Evolutionary conservation across 2,329 filamentous ascomycete genomes (phyloP), one percentile per base, ranked within the genome.

Genomic region (Colletotrichum incanum): DNA sequence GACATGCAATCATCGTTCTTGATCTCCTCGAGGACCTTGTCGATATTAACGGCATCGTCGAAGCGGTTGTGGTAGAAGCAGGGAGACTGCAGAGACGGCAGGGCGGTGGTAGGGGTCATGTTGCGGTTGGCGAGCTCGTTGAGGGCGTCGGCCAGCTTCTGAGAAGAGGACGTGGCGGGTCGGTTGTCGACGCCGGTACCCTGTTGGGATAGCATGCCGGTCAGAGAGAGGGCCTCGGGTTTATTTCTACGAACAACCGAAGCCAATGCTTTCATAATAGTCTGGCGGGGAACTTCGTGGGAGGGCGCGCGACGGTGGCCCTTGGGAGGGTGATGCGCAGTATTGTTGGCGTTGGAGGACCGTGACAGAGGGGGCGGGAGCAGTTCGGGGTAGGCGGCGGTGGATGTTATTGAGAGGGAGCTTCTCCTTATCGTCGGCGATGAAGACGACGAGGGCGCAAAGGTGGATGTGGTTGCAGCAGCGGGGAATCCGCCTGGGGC

Each of bases 31-130:
- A 99, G 87, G 7, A 99, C 95, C 83, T 93, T 96, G 76, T 96
- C 93, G 71, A 98, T 94, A 81, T 99, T 94, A 77, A 99, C 94
- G 11, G 95, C 94, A 80, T 98, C 95, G 77, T 98, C 96, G 79
- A 99, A 99, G 74, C 96, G 91, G 83, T 97, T 94, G 84, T 99
- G 96, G 85, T 98, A 98, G 84, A 97, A 99, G 85, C 96, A 99
- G 18, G 96, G 96, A 55, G 95, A 98, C 77, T 96, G 93, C 65
- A 98, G 85, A 12, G 93, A 88, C 14, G 92, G 89, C 76, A 95
- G 87, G 20, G 88, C 86, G 75, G 78, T 88, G 79, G 76, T 86
- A 73, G 80, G 80, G 47, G 85, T 84, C 76, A 81, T 76, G 76
- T 80, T 78, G 76, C 79, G 79, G 66, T 78, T 78, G 71, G 86